Percentiles rank a stretch among this genome's conserved stretches.
These are phyloP conservation scores for Mrakia blollopis DNA, from an alignment of 768 basidiomycete genomes.

Conservation along the genomic window DNA sequence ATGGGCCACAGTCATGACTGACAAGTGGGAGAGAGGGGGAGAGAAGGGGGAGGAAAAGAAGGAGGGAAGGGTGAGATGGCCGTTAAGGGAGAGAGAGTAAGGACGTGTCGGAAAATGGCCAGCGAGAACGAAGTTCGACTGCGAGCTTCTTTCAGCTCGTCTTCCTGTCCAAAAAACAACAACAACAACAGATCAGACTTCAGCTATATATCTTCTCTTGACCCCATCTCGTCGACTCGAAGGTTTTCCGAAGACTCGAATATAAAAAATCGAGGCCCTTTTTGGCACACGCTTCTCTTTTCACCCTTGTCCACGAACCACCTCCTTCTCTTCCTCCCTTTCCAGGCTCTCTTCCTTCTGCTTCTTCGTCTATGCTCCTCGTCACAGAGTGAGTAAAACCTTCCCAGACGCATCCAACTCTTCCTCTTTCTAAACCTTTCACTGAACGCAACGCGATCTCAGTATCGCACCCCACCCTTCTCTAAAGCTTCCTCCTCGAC, in stretches of 20 bases:
- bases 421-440: not conserved
- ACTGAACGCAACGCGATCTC: constrained; percentile 12
- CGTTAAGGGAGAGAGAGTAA: no score
- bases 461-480: constrained; percentile 1
- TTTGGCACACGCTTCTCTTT: no score
- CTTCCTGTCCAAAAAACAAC: not conserved
- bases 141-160: not conserved
- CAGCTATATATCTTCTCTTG: no score
- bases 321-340: not conserved
- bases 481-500: not conserved
- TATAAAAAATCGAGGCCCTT: no score
- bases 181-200: not conserved
- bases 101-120: not conserved
- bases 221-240: no score
- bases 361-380: not conserved
- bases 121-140: no score
- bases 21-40: constrained; percentile 1
- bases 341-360: no score
- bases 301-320: no score
- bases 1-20: constrained; percentile 14
- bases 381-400: constrained; percentile 16
- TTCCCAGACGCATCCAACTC: not conserved
- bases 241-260: no score
- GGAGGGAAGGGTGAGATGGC: not conserved
- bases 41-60: constrained; percentile 3